Base-by-base conservation (phyloP, 768 basidiomycete species). In the Mycena crocata region DNA sequence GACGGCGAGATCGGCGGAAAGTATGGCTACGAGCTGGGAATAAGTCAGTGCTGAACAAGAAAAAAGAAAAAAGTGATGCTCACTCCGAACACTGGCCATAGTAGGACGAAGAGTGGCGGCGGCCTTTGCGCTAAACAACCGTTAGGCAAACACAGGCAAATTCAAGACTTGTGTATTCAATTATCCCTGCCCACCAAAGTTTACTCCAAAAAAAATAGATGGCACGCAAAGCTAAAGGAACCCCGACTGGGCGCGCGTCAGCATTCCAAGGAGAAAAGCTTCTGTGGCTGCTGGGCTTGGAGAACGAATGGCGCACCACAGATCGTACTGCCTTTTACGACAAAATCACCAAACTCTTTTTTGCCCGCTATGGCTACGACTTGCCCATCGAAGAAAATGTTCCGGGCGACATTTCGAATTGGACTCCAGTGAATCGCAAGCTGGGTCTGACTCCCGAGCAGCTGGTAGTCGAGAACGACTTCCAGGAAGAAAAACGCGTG, bases 341-440 rank as follows among this genome's bases (percentile, higher is more conserved):
- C 50, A 13, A 54, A 8, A 26, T 65, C 4, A 39, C 14, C 24
- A 65, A 59, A 9, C 17, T 30, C 0, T 65, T 37, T 4, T 23
- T 58, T 12, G 24, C 35, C 8, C 57, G 64, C 5, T 65, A 65
- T 23, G 64, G 64, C 5, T 65, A 45, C 44, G 57, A 65, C 34
- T 17, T 65, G 13, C 32, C 50, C 1, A 7, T 65, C 1, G 39
- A 30, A 1, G 34, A 59, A 0, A 65, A 65, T 24, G 44, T 65
- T 6, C 8, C 15, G 4, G 57, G 49, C 14, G 24, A n/a, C 15
- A 39, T 65, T 0, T 40, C 28, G 9, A 42, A 37, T 0, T 65
- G 56, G 44, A 40, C n/a, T 0, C 49, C 44, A 2, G 28, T 17
- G 23, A 32, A 65, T 31, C 28, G 57, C 28, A 58, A 40, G 42